Evolutionary conservation across 495 filamentous ascomycete species (phyloP), one percentile per base, ranked within the genome.

Genomic region (Neurospora sp.): DNA sequence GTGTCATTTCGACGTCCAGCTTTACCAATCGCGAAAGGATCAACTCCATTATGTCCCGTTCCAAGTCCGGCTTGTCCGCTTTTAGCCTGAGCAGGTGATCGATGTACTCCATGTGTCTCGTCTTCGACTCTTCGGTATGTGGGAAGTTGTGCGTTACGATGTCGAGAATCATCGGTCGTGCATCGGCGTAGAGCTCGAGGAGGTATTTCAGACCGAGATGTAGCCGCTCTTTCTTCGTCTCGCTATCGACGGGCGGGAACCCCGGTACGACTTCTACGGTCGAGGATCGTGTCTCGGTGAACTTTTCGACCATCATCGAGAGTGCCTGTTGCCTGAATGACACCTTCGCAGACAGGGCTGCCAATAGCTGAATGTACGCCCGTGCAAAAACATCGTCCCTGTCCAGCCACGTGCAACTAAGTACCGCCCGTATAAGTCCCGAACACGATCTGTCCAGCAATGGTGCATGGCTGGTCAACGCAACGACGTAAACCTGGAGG

Each of bases 1-100:
- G 89, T 80, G 97, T 95, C 79, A 98, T 94, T 79, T 97, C 93
- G 4, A 97, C 92, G 76, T 99, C 96, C 66, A 85, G 91, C 81
- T 96, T 97, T 73, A 98, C 93, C 5, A 98, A 84, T 71, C 90
- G 88, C 42, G 95, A 91, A 12, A 92, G 92, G 49, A 98, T 90
- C 20, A 97, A 82, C 73, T 91, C 89, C 72, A 97, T 87, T n/a
- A 98, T 88, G 71, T 96, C 92, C 18, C 89, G 86, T 76, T 90
- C 90, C n/a, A 98, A 85, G 69, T 95, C 91, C 1, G 93, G 93
- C 6, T 90, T 87, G 80, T 96, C 96, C 66, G 85, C 85, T 46
- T 90, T 87, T 37, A 98, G 81, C 74, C 85, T 88, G 6, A 98
- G 83, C 4, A 97, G 82, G 78, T 97, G 97, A 69, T 89, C 85